Evolutionary conservation across 257 asterid genomes (phyloP).

Genomic region (Rubia yunnanensis): DNA sequence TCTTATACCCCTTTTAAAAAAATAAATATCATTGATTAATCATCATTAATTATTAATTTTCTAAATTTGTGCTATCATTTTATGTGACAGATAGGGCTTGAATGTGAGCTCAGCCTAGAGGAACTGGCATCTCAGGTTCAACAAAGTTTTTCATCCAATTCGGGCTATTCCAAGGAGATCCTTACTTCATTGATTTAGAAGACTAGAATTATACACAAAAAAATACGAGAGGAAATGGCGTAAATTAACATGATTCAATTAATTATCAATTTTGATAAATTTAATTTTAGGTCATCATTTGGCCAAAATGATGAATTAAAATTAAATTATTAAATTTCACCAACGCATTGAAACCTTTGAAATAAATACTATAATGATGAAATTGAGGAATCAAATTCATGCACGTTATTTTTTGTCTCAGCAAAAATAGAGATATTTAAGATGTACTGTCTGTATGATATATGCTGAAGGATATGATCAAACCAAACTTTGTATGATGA

Average conservation of each 20-base stretch:
- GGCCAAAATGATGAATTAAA: not conserved
- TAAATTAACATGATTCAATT: not conserved
- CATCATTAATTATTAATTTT: not conserved
- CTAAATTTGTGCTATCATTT: not conserved
- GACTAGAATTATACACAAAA: not conserved
- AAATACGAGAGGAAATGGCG: not conserved
- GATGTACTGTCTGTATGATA: not conserved
- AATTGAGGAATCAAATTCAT: too few relatives aligned
- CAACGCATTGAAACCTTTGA: too few relatives aligned
- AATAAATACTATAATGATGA: too few relatives aligned
- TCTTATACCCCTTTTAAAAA: too few relatives aligned
- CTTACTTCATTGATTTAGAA: not conserved
- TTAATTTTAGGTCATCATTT: not conserved
- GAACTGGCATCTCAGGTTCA: constrained; percentile 80
- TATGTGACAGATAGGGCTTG: constrained; percentile 66
- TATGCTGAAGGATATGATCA: too few relatives aligned
- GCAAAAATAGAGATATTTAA: too few relatives aligned
- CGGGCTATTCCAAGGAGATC: constrained; percentile 18
- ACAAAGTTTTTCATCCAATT: constrained; percentile 50
- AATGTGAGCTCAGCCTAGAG: constrained; percentile 88
- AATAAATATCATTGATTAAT: not conserved
- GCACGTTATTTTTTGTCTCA: too few relatives aligned
- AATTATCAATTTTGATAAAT: not conserved
- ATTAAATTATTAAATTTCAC: not conserved
- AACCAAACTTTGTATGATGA: too few relatives aligned